Conservation (phyloP, 2,329 filamentous ascomycete species). For the Gnomoniopsis sp. region DNA sequence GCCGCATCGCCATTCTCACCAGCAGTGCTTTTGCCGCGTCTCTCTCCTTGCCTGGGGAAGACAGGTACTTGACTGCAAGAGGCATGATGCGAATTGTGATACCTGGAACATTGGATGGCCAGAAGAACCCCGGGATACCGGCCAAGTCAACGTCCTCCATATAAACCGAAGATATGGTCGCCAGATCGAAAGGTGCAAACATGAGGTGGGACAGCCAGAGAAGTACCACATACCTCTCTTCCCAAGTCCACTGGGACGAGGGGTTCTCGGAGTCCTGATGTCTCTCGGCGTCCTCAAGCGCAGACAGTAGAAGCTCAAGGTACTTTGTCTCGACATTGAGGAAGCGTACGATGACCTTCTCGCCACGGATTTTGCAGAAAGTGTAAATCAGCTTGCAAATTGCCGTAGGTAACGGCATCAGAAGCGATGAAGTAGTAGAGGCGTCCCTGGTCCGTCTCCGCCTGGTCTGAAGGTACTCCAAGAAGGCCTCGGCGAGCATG, state of each 20-base stretch:
- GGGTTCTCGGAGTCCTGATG: slow-evolving; percentile 7
- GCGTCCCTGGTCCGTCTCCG: slow-evolving; percentile 33
- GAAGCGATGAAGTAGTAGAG: slow-evolving; percentile 32
- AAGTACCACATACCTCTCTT: slow-evolving; percentile 82
- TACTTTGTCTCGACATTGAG: slow-evolving; percentile 85
- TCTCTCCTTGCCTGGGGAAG: slow-evolving; percentile 77
- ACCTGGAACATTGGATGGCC: slow-evolving; percentile 61
- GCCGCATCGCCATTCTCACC: slow-evolving; percentile 75
- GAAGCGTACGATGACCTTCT: slow-evolving; percentile 89
- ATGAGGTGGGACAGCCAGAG: slow-evolving; percentile 84
- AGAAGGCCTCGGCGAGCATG: slow-evolving; percentile 69
- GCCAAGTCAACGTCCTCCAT: slow-evolving; percentile 43
- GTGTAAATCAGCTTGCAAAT: slow-evolving; percentile 80
- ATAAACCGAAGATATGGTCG: slow-evolving; percentile 70
- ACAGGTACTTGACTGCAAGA: slow-evolving; percentile 68
- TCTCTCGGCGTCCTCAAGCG: slow-evolving; percentile 63
- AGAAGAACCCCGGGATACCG: slow-evolving; percentile 44
- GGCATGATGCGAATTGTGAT: slow-evolving; percentile 69
- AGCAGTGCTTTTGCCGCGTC: slow-evolving; percentile 83
- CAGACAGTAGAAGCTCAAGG: slow-evolving; percentile 73
- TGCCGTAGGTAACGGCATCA: slow-evolving; percentile 61
- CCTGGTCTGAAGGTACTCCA: slow-evolving; percentile 58
- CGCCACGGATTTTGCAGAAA: slow-evolving; percentile 89
- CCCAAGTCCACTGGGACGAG: slow-evolving; percentile 62
- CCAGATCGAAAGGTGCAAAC: slow-evolving; percentile 84